Conservation (phyloP, 2,329 filamentous ascomycete species). For the Alternaria tenuissima region DNA sequence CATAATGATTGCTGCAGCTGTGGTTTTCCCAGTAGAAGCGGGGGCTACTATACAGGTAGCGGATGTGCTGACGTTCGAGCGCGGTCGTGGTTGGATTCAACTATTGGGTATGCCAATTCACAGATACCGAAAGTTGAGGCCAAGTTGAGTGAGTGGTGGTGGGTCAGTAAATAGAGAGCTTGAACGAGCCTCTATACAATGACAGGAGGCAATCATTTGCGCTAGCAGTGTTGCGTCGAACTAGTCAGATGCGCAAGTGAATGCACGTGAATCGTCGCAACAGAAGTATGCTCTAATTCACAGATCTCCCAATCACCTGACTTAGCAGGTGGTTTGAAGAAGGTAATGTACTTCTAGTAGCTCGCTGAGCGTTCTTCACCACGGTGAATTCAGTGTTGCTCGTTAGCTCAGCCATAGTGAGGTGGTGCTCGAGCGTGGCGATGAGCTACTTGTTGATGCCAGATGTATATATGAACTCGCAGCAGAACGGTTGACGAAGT, state of each 20-base stretch:
- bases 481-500: neutral
- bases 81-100: no score
- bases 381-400: neutral
- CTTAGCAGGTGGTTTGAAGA: neutral
- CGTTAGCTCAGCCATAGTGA: neutral
- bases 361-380: neutral
- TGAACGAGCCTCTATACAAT: neutral
- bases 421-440: neutral
- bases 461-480: neutral
- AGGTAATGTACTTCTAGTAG: fast-evolving
- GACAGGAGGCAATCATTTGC: neutral
- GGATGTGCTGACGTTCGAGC: neutral
- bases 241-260: neutral
- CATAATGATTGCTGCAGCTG: neutral
- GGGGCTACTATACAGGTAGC: neutral
- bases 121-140: neutral
- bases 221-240: neutral
- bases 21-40: fast-evolving
- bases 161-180: neutral
- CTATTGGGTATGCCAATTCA: no score
- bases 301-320: neutral
- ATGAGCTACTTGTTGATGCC: neutral
- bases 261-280: neutral
- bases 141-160: neutral
- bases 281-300: neutral